These are phyloP conservation scores for Lichtheimia ornata DNA, from an alignment of 371 early-diverging fungal genomes.

Conservation along the genomic window DNA sequence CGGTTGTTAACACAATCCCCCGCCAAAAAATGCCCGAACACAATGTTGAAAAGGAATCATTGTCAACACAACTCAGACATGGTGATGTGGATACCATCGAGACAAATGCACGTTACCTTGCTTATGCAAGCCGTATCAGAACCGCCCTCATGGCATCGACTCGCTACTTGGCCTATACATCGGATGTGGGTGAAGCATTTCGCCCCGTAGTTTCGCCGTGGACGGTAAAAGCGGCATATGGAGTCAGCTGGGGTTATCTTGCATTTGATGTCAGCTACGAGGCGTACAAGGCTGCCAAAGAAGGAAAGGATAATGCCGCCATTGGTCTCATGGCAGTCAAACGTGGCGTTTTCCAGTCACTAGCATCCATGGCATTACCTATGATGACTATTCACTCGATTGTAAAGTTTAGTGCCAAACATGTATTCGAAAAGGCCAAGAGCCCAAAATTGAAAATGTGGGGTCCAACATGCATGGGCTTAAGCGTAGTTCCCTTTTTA, in stretches of 20 bases:
- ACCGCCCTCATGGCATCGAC: slow-evolving; percentile 56
- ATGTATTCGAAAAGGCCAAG: slow-evolving; percentile 55
- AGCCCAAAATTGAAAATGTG: slow-evolving; percentile 54
- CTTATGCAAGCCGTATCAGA: slow-evolving; percentile 65
- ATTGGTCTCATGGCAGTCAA: slow-evolving; percentile 63
- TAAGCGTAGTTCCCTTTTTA: slow-evolving; percentile 70
- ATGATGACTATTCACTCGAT: slow-evolving; percentile 74
- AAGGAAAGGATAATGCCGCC: slow-evolving; percentile 51
- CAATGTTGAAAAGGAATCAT: background rate
- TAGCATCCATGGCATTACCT: slow-evolving; percentile 74
- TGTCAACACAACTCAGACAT: slow-evolving; percentile 17
- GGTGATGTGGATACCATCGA: slow-evolving; percentile 58
- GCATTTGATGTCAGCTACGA: slow-evolving; percentile 70
- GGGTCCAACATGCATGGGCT: slow-evolving; percentile 72
- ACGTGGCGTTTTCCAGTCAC: slow-evolving; percentile 70
- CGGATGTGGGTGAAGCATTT: slow-evolving; percentile 79
- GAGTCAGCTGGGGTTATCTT: slow-evolving; percentile 65
- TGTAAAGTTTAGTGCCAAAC: slow-evolving; percentile 68
- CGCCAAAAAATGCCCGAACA: too few species aligned
- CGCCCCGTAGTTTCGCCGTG: slow-evolving; percentile 66
- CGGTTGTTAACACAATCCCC: too few species aligned
- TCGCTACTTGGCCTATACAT: slow-evolving; percentile 21
- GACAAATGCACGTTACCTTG: slow-evolving; percentile 66
- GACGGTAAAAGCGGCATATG: slow-evolving; percentile 68
- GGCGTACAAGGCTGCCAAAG: slow-evolving; percentile 64